These are phyloP conservation scores for Camellia sinensis DNA, from an alignment of 148 eudicot genomes.

Conservation along the genomic window DNA sequence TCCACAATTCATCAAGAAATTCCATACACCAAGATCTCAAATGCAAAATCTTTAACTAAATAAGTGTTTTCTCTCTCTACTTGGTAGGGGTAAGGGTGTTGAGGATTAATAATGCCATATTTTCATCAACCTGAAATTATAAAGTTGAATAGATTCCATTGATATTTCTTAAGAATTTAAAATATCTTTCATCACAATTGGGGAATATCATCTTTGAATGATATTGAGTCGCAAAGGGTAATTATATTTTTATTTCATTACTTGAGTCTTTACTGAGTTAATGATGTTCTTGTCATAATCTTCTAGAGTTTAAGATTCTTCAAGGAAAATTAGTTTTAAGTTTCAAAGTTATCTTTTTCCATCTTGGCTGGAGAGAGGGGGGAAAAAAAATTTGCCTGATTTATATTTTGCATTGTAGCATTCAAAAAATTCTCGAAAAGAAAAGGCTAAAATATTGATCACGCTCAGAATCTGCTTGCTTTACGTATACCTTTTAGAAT, in stretches of 20 bases:
- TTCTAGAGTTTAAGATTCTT: too few species aligned
- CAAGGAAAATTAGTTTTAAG: too few species aligned
- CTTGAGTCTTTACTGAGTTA: too few species aligned
- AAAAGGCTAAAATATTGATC: background rate
- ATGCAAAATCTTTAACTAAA: too few species aligned
- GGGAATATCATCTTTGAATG: background rate
- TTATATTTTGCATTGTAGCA: background rate
- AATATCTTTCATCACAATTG: background rate
- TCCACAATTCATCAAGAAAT: background rate
- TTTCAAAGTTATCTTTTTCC: too few species aligned
- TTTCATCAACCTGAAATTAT: background rate
- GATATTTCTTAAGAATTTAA: background rate
- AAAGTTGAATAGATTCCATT: background rate
- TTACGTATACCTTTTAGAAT: slow-evolving; percentile 29
- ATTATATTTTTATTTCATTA: too few species aligned
- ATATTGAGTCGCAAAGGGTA: background rate
- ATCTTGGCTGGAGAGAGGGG: too few species aligned
- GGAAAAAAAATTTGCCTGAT: background rate
- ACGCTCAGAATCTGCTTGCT: background rate
- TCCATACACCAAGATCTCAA: background rate
- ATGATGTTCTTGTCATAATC: too few species aligned
- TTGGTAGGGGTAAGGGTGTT: too few species aligned
- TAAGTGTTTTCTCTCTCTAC: too few species aligned
- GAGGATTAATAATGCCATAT: too few species aligned
- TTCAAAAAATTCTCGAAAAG: background rate